Evolutionary conservation across 768 basidiomycete species (phyloP).

Genomic region (Rhodocollybia butyracea): DNA sequence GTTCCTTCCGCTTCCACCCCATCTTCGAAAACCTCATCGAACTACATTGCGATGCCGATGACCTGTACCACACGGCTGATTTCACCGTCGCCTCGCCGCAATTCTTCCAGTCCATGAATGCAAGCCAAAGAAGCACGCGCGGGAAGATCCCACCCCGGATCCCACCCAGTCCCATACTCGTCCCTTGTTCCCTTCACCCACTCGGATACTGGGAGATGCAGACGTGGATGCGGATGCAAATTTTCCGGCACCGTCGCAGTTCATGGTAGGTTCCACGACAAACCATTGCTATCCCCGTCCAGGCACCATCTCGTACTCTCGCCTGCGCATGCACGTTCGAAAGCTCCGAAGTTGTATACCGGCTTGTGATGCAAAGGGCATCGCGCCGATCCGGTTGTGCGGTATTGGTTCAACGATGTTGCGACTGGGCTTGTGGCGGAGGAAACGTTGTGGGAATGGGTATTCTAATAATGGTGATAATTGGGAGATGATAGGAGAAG

Average conservation of each 20-base stretch:
- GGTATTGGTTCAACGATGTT: conserved; percentile 4
- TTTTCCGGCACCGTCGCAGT: not conserved
- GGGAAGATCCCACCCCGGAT: not conserved
- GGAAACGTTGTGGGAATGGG: conserved; percentile 3
- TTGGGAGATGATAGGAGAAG: not conserved
- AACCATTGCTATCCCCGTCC: conserved; percentile 3
- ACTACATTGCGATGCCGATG: conserved; percentile 1
- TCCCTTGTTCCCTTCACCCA: not conserved
- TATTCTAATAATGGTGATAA: not conserved
- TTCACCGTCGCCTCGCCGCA: conserved; percentile 1
- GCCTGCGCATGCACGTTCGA: not conserved
- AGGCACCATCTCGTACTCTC: not conserved
- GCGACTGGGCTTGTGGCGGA: not conserved
- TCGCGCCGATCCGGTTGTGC: not conserved
- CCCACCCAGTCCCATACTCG: not conserved
- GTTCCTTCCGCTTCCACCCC: not conserved
- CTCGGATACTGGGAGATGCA: not conserved
- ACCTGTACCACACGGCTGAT: conserved; percentile 1
- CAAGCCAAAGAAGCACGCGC: not conserved
- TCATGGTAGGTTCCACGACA: not conserved
- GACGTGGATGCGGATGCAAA: not conserved
- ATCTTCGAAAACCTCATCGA: not conserved
- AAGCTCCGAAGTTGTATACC: not conserved
- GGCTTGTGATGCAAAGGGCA: not conserved
- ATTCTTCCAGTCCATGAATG: conserved; percentile 2